A percentile compares a stretch with the other conserved stretches of the same genome.
phyloP scores from a whole-genome alignment of 2,329 filamentous ascomycete genomes.

The Diaporthe sp. region DNA sequence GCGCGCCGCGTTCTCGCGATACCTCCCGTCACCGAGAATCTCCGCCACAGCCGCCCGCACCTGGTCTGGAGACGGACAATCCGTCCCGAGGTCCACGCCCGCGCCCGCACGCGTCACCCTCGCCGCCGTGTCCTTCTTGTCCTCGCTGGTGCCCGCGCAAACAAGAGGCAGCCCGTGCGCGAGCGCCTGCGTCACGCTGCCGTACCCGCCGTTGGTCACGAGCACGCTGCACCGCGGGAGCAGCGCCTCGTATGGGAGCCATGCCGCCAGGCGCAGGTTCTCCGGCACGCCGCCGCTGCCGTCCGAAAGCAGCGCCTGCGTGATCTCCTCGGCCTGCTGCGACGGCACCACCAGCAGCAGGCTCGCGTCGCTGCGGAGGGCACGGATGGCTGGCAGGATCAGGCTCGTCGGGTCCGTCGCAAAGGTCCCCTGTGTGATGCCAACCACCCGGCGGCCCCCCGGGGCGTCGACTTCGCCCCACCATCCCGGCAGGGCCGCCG shows the following conservation, averaged over 20 bases:
- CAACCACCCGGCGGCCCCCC: slow-evolving; percentile 47
- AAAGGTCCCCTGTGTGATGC: slow-evolving; percentile 56
- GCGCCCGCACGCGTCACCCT: slow-evolving; percentile 59
- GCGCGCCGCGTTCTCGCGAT: slow-evolving; percentile 48
- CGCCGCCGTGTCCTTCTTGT: slow-evolving; percentile 58
- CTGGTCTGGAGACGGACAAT: slow-evolving; percentile 48
- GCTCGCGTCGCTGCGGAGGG: slow-evolving; percentile 47
- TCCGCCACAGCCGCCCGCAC: slow-evolving; percentile 50
- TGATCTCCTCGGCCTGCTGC: slow-evolving; percentile 48
- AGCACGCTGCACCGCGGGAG: slow-evolving; percentile 56
- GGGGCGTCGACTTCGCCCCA: slow-evolving; percentile 50
- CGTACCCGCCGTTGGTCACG: slow-evolving; percentile 64
- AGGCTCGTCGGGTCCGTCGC: slow-evolving; percentile 54
- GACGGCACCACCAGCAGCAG: slow-evolving; percentile 53
- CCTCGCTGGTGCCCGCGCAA: slow-evolving; percentile 57
- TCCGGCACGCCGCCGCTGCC: slow-evolving; percentile 41
- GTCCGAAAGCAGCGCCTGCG: slow-evolving; percentile 2
- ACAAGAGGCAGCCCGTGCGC: slow-evolving; percentile 63
- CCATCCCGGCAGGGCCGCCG: slow-evolving; percentile 48
- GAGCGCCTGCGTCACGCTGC: slow-evolving; percentile 60
- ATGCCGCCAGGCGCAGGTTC: slow-evolving; percentile 52
- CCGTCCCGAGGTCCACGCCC: slow-evolving; percentile 59
- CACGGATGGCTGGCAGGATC: slow-evolving; percentile 55
- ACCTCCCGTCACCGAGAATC: slow-evolving; percentile 49
- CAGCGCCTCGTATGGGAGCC: slow-evolving; percentile 54